A percentile compares a stretch with the other conserved stretches of the same genome.
Conservation (phyloP, 176 grass and related monocot species). For the Canna indica region DNA sequence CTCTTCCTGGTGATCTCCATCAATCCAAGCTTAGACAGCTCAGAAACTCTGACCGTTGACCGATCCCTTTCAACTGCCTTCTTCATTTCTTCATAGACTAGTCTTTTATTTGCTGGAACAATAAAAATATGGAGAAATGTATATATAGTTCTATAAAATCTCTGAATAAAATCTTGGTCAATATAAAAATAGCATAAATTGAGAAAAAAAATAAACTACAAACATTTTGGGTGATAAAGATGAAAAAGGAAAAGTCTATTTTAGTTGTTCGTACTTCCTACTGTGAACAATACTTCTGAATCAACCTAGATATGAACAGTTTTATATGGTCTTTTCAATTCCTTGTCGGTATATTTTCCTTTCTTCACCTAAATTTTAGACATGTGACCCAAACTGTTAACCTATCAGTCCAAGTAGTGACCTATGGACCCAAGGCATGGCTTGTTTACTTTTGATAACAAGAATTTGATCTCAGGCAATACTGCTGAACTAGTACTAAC, state of each 20-base stretch:
- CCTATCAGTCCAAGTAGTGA: background rate
- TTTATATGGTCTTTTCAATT: too few species aligned
- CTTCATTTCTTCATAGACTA: constrained; percentile 87
- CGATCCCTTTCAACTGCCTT: constrained; percentile 78
- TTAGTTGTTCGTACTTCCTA: too few species aligned
- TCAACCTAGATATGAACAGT: too few species aligned
- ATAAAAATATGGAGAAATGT: constrained; percentile 14
- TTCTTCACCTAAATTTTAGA: too few species aligned
- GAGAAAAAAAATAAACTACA: background rate
- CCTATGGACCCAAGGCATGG: too few species aligned
- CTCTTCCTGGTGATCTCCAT: constrained; percentile 98
- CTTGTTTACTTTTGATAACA: background rate
- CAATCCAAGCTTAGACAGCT: constrained; percentile 80
- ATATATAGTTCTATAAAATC: background rate
- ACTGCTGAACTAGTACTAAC: too few species aligned
- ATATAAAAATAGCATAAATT: background rate
- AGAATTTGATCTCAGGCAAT: background rate
- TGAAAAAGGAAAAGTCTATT: too few species aligned
- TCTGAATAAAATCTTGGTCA: background rate
- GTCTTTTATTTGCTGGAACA: constrained; percentile 63
- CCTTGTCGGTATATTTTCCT: too few species aligned
- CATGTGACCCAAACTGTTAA: background rate
- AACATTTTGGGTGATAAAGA: too few species aligned
- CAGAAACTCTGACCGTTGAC: constrained; percentile 75
- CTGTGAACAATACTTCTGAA: too few species aligned